Evolutionary conservation across 345 rosid genomes (phyloP), one percentile per base, ranked within the genome.

Genomic region (Kandelia obovata): DNA sequence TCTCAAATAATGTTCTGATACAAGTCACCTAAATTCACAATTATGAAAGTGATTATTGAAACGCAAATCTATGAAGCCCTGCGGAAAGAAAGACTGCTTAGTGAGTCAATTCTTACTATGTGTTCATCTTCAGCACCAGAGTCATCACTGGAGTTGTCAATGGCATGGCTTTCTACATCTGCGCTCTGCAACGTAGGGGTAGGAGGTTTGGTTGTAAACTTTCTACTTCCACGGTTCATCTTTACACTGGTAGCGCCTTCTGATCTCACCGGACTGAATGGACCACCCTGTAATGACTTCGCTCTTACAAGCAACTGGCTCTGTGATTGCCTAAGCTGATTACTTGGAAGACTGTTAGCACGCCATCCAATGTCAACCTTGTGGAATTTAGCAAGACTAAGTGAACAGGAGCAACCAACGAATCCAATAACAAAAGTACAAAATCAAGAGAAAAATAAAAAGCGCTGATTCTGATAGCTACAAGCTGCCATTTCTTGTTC

Each of bases 101-200:
- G 97, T 0, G 99, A 92, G 83, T 92, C 93, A 2, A 95, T 88
- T 65, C 87, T 81, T 61, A 86, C 83, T 2, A 85, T 64, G 47
- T 78, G 66, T 66, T 88, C 97, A 37, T 91, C 86, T 62, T 86
- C 89, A 8, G 66, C 74, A 21, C 70, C 80, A 1, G 88, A 89
- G 34, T 88, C 96, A 27, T 87, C 93, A 13, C 96, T 88, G 7
- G 86, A 81, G 65, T 83, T 69, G 43, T 80, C 78, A 8, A 67
- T 27, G 5, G 17, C 66, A 26, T 1, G 63, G 21, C 66, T 47
- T 51, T 62, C 62, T 19, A 30, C 58, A 19, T 71, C 70, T 58
- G 73, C 46, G 30, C 47, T 66, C 47, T 67, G 80, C n/a, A 4
- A 20, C 23, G 70, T 60, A 6, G 51, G 31, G 7, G 79, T 23